Evolutionary conservation across 495 filamentous ascomycete genomes (phyloP), one percentile per base, ranked within the genome.

Genomic region (Cairneyella variabilis): DNA sequence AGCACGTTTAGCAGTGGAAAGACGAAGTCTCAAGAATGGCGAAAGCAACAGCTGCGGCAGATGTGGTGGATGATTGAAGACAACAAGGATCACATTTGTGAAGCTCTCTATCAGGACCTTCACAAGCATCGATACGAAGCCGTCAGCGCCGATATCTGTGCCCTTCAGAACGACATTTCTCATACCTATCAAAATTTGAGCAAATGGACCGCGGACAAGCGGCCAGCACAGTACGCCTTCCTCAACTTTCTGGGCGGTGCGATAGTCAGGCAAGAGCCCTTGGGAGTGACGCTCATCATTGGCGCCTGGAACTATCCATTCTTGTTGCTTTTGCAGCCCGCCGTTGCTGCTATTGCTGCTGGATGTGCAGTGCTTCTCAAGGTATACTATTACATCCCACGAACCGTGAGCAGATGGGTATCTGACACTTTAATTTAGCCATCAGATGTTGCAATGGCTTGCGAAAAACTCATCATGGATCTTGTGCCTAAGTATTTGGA

Each of bases 401-500:
- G n/a, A n/a, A n/a, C n/a, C n/a, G n/a, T n/a, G n/a, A n/a, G n/a
- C n/a, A n/a, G n/a, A n/a, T n/a, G n/a, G n/a, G n/a, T n/a, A n/a
- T n/a, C n/a, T n/a, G n/a, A n/a, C n/a, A n/a, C n/a, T n/a, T n/a
- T n/a, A n/a, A n/a, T n/a, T n/a, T n/a, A 34, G 30, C 30, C 30
- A 14, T 34, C 30, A 34, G 30, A 34, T 7, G 30, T 34, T 14
- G 30, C 30, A 8, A 7, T 14, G 14, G 30, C 30, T 8, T 34
- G 8, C 30, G 30, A 34, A 34, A 7, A 34, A 34, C 14, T 34
- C 30, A 7, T 34, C 14, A 14, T 14, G 14, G 30, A 7, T 8
- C 30, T 95, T 56, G 62, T 92, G 26, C 74, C 83, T 64, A 71
- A 77, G 17, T 75, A 77, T 22, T 78, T 96, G 27, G 92, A 96